A percentile compares a stretch with the other conserved stretches of the same genome.
phyloP scores from a whole-genome alignment of 1,284 basidiomycete species.

The Ganoderma lingzhi region DNA sequence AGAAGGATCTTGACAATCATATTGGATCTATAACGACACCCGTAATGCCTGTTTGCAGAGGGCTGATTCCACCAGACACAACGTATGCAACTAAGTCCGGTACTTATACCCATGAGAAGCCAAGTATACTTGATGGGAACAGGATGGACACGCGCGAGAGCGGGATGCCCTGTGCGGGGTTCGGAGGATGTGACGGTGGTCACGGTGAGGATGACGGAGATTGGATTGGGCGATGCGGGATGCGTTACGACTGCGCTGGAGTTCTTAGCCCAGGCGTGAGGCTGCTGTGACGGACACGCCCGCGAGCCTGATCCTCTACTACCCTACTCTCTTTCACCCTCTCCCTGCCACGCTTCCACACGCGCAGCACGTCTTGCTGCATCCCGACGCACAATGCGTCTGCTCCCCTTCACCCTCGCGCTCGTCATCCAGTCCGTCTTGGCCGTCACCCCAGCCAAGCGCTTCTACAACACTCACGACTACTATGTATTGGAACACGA shows the following conservation, averaged over 20 bases:
- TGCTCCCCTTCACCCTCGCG: conserved; percentile 39
- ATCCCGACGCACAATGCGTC: conserved; percentile 39
- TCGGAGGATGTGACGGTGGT: conserved; percentile 6
- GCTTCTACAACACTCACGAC: conserved; percentile 80
- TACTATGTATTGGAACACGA: conserved; percentile 91
- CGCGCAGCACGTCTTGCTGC: conserved; percentile 25
- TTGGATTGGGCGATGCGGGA: conserved; percentile 11
- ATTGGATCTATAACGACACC: conserved; percentile 21
- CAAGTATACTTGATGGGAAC: background rate
- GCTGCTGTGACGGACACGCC: conserved; percentile 18
- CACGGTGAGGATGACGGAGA: conserved; percentile 1
- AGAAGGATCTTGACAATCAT: background rate
- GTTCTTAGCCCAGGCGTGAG: background rate
- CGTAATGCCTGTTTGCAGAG: background rate
- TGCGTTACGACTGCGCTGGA: conserved; percentile 20
- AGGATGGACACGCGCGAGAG: background rate
- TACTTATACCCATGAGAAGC: background rate
- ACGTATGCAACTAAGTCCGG: background rate
- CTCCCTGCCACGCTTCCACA: conserved; percentile 3
- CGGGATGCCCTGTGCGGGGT: background rate
- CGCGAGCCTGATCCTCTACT: background rate
- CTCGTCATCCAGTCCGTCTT: conserved; percentile 41
- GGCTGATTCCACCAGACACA: background rate
- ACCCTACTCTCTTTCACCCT: conserved; percentile 10
- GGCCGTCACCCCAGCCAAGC: conserved; percentile 50